Evolutionary conservation across 2,329 filamentous ascomycete species (phyloP).

Genomic region (Alternaria infectoria): DNA sequence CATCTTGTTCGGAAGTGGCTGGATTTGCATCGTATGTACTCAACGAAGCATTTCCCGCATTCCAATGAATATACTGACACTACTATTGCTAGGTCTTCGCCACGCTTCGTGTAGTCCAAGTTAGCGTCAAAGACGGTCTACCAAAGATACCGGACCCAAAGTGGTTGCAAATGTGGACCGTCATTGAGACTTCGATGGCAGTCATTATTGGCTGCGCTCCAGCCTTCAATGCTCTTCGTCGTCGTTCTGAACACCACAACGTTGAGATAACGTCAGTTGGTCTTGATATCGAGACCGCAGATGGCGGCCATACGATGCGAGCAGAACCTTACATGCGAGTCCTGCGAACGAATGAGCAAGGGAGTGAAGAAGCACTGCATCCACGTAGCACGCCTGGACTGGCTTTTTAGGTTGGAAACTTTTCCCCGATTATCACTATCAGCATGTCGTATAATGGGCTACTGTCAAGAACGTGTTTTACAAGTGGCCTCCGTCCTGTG

Average conservation of each 20-base stretch:
- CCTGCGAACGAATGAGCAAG: not conserved
- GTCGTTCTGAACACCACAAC: not conserved
- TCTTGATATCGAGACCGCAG: not conserved
- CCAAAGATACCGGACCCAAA: not conserved
- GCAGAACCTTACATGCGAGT: too few species aligned
- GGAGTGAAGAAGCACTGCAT: not conserved
- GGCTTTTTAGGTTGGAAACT: not conserved
- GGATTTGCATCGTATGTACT: not conserved
- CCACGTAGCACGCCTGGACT: not conserved
- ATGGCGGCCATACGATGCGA: accelerated
- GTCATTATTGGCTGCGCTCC: not conserved
- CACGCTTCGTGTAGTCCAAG: not conserved
- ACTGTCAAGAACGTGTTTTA: not conserved
- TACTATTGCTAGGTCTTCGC: not conserved
- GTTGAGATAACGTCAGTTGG: not conserved
- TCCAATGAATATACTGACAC: not conserved
- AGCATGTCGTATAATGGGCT: not conserved
- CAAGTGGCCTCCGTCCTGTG: too few species aligned
- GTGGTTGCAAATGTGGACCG: not conserved
- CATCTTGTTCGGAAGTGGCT: slow-evolving; percentile 22
- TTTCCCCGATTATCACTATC: too few species aligned
- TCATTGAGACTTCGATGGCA: not conserved
- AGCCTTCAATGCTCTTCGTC: not conserved
- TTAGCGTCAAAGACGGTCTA: not conserved
- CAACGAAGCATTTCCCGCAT: not conserved